Conservation (phyloP, 169 alveolate species). For the Perkinsus chesapeaki region DNA sequence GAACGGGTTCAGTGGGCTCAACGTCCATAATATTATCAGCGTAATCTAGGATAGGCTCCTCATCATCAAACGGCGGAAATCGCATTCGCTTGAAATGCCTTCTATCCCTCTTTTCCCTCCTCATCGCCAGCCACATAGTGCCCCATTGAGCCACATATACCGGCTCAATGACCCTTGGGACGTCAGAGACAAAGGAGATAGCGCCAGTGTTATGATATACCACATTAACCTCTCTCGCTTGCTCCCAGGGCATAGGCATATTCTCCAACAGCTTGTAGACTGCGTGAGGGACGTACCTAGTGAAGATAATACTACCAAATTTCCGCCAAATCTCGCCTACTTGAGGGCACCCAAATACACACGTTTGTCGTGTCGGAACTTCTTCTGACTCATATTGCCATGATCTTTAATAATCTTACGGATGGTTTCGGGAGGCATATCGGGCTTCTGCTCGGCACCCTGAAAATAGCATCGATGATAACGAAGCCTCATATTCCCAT, state of each 20-base stretch:
- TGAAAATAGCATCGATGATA: not conserved
- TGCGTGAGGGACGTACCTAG: constrained; percentile 99
- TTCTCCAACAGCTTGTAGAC: constrained; percentile 95
- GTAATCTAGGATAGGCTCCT: constrained; percentile 99
- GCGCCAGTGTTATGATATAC: constrained; percentile 99
- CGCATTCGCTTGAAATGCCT: constrained; percentile 99
- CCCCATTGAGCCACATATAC: constrained; percentile 99
- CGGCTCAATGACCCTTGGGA: constrained; percentile 99
- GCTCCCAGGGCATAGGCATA: constrained; percentile 99
- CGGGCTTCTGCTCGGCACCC: constrained; percentile 10
- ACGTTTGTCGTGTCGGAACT: constrained; percentile 98
- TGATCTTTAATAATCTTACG: constrained; percentile 49
- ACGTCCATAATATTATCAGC: constrained; percentile 95
- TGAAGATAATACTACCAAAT: constrained; percentile 68
- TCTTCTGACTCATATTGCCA: constrained; percentile 73
- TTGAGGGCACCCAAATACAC: constrained; percentile 89
- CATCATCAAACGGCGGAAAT: constrained; percentile 99
- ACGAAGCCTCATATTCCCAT: too few species aligned
- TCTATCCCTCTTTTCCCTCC: constrained; percentile 97
- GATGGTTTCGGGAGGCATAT: constrained; percentile 36
- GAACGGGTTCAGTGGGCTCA: constrained; percentile 97
- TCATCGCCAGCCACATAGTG: constrained; percentile 99
- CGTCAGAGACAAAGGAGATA: constrained; percentile 96
- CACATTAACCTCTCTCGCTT: constrained; percentile 87
- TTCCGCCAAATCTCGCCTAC: not conserved